These are phyloP conservation scores for Diaporthe vexans DNA, from an alignment of 2,329 filamentous ascomycete species.

Conservation along the genomic window DNA sequence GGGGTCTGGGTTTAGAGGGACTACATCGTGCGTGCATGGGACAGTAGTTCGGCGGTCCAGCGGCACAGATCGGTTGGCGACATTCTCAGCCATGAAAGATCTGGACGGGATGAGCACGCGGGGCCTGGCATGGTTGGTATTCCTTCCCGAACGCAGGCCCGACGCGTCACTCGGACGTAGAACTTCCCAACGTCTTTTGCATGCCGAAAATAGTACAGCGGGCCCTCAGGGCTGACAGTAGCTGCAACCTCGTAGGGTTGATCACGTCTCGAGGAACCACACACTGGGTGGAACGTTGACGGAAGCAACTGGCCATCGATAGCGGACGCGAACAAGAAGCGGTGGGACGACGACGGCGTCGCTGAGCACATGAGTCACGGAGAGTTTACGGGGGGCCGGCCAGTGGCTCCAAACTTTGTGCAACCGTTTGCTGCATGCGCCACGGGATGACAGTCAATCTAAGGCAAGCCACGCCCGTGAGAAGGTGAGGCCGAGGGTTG, in stretches of 20 bases:
- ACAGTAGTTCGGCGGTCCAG: slow-evolving; percentile 7
- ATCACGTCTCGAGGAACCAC: neutral
- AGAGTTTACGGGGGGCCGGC: neutral
- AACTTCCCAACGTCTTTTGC: neutral
- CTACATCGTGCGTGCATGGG: neutral
- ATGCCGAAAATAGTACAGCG: neutral
- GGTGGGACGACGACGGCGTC: neutral
- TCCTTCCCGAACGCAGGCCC: slow-evolving; percentile 23
- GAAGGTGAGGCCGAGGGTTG: neutral
- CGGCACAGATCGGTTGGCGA: slow-evolving; percentile 20
- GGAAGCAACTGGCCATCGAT: neutral
- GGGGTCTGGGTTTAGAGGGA: slow-evolving; percentile 25
- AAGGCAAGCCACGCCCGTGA: slow-evolving; percentile 16
- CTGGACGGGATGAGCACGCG: slow-evolving; percentile 20
- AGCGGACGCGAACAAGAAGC: too few species aligned
- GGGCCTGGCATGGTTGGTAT: slow-evolving; percentile 7
- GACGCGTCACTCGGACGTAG: neutral
- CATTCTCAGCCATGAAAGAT: slow-evolving; percentile 26
- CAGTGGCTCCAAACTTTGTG: slow-evolving; percentile 10
- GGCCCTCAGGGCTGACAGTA: neutral
- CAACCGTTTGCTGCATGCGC: slow-evolving; percentile 9
- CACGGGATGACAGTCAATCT: slow-evolving; percentile 23
- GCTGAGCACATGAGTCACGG: neutral
- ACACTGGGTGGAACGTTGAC: neutral
- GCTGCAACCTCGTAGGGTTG: neutral